Percentiles rank a stretch among this genome's conserved stretches.
Evolutionary conservation across 768 basidiomycete genomes (phyloP).

Genomic region (Suillus decipiens): DNA sequence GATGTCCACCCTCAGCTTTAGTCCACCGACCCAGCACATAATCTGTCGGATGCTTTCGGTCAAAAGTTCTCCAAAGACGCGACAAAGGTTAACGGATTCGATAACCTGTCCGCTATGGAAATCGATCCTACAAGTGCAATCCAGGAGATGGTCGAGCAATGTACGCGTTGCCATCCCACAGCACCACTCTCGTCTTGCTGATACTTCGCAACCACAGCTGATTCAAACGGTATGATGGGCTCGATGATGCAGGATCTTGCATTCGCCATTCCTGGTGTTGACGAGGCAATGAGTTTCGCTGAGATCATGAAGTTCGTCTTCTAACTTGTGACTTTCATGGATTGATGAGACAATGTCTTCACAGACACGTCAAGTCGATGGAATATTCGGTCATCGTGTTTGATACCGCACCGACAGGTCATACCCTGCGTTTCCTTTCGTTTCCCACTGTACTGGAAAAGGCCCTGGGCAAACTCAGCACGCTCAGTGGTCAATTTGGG

Average conservation of each 20-base stretch:
- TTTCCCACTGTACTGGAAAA: constrained; percentile 98
- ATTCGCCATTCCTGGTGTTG: constrained; percentile 98
- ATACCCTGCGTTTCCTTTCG: constrained; percentile 97
- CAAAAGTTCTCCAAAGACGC: constrained; percentile 99
- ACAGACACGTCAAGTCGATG: constrained; percentile 99
- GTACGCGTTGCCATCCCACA: constrained; percentile 45
- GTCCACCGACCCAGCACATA: constrained; percentile 99
- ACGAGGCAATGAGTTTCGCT: constrained; percentile 99
- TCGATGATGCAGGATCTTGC: constrained; percentile 99
- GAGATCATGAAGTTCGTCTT: constrained; percentile 96
- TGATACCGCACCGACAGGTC: constrained; percentile 98
- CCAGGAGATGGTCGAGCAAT: constrained; percentile 98
- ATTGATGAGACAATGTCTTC: constrained; percentile 5
- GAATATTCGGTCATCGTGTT: constrained; percentile 99
- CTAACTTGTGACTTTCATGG: not conserved
- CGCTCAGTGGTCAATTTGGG: constrained; percentile 92
- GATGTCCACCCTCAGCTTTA: constrained; percentile 29
- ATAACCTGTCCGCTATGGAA: constrained; percentile 98
- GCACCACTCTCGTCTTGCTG: constrained; percentile 7
- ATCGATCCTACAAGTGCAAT: constrained; percentile 98
- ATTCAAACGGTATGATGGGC: constrained; percentile 94
- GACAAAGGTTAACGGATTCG: constrained; percentile 95
- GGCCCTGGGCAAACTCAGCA: constrained; percentile 91
- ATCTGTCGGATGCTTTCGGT: constrained; percentile 96
- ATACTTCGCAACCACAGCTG: constrained; percentile 48